A percentile compares a stretch with the other conserved stretches of the same genome.
phyloP scores from a whole-genome alignment of 1,284 basidiomycete genomes.

The Cerrena zonata region DNA sequence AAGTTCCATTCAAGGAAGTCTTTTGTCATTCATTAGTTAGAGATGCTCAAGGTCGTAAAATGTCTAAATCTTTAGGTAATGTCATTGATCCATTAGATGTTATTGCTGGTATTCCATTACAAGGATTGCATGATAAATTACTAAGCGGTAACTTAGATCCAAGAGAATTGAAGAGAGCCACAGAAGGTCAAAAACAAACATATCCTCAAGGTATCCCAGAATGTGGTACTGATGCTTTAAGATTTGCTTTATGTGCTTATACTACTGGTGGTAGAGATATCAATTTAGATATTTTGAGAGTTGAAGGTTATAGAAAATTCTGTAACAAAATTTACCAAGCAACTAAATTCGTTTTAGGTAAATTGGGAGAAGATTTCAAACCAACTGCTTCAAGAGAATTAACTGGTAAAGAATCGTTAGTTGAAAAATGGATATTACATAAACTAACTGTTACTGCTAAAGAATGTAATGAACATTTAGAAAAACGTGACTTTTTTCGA shows the following conservation, averaged over 20 bases:
- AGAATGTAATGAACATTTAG: constrained; percentile 73
- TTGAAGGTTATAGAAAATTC: constrained; percentile 99
- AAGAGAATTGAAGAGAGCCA: constrained; percentile 88
- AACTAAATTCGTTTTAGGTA: constrained; percentile 96
- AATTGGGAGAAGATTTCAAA: constrained; percentile 78
- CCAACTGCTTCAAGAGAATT: constrained; percentile 56
- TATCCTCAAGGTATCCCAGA: constrained; percentile 99
- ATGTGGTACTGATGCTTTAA: constrained; percentile 93
- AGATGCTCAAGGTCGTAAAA: constrained; percentile 96
- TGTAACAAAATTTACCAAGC: constrained; percentile 99
- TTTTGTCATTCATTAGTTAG: constrained; percentile 99
- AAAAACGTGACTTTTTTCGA: constrained; percentile 87
- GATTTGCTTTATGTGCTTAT: constrained; percentile 94
- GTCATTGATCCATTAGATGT: constrained; percentile 98
- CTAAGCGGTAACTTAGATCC: constrained; percentile 90
- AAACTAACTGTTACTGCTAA: constrained; percentile 81
- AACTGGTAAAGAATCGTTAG: constrained; percentile 84
- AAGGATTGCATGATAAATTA: constrained; percentile 84
- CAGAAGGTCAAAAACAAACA: constrained; percentile 95
- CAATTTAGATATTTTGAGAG: constrained; percentile 91
- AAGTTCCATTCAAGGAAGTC: constrained; percentile 96
- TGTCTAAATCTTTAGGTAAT: constrained; percentile 98
- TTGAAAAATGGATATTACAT: constrained; percentile 94
- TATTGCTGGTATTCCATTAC: constrained; percentile 81
- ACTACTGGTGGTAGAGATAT: constrained; percentile 73